Evolutionary conservation across 2,329 filamentous ascomycete genomes (phyloP).

Genomic region (Fusarium proliferatum): DNA sequence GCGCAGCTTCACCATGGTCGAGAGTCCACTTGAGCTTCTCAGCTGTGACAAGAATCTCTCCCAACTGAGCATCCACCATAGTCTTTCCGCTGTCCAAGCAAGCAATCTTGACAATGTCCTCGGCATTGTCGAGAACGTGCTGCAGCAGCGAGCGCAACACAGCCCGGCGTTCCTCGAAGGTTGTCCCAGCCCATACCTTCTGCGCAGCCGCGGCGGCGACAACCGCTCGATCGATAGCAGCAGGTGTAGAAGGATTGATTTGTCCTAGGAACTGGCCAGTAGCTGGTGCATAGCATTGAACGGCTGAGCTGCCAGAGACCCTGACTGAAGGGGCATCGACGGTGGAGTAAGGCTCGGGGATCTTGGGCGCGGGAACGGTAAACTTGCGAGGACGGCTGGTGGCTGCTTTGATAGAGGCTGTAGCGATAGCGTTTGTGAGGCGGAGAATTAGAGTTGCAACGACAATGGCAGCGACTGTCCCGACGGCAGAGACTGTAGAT

Average conservation of each 20-base stretch:
- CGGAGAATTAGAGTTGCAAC: slow-evolving; percentile 48
- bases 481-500: slow-evolving; percentile 44
- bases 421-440: slow-evolving; percentile 39
- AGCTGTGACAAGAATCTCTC: slow-evolving; percentile 91
- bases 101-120: slow-evolving; percentile 84
- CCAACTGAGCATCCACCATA: slow-evolving; percentile 90
- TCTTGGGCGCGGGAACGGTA: slow-evolving; percentile 69
- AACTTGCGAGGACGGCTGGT: slow-evolving; percentile 64
- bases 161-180: slow-evolving; percentile 79
- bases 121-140: slow-evolving; percentile 88
- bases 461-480: slow-evolving; percentile 46
- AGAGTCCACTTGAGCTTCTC: slow-evolving; percentile 98
- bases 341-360: slow-evolving; percentile 66
- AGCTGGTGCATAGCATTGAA: slow-evolving; percentile 90
- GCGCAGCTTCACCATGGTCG: slow-evolving; percentile 84
- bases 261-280: slow-evolving; percentile 85
- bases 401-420: slow-evolving; percentile 43
- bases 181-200: slow-evolving; percentile 78
- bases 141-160: slow-evolving; percentile 85
- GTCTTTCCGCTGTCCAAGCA: slow-evolving; percentile 97
- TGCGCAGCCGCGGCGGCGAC: slow-evolving; percentile 80
- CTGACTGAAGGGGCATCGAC: slow-evolving; percentile 72
- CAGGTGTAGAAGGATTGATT: slow-evolving; percentile 79
- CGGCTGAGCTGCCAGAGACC: slow-evolving; percentile 71
- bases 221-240: slow-evolving; percentile 83